These are phyloP conservation scores for Akanthomyces uredinophilus DNA, from an alignment of 2,329 filamentous ascomycete genomes.

Conservation along the genomic window DNA sequence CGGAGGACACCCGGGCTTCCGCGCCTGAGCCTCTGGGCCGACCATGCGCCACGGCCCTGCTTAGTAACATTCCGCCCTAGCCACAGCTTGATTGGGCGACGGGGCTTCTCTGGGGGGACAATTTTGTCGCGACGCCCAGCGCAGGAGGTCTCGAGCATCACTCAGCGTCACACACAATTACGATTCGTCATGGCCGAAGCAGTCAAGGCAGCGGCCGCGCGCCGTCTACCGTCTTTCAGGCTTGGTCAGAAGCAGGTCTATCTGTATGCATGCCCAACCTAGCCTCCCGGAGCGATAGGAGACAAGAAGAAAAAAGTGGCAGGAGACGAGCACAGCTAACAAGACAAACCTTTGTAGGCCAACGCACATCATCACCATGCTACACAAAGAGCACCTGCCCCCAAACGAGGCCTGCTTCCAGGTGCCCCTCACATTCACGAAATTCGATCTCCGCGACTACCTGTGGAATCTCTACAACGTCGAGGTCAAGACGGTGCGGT, in stretches of 20 bases:
- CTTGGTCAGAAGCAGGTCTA: constrained; percentile 52
- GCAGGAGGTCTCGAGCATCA: neutral
- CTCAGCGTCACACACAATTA: constrained; percentile 4
- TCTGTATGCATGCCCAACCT: constrained; percentile 38
- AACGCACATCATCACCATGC: constrained; percentile 72
- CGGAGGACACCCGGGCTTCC: too few species aligned
- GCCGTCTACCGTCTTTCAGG: constrained; percentile 39
- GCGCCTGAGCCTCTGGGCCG: neutral
- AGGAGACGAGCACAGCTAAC: neutral
- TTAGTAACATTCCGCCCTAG: constrained; percentile 1
- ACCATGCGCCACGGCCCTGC: neutral
- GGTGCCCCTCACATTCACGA: constrained; percentile 88
- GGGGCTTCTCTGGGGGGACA: neutral
- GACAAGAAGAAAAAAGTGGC: neutral
- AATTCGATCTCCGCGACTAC: constrained; percentile 94
- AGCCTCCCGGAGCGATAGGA: too few species aligned
- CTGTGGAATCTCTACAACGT: constrained; percentile 82
- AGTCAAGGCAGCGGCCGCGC: constrained; percentile 31
- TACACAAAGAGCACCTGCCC: constrained; percentile 65
- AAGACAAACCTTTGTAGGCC: constrained; percentile 51
- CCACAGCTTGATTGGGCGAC: neutral
- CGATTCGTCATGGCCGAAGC: constrained; percentile 34
- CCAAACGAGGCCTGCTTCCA: constrained; percentile 83
- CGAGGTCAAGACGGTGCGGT: constrained; percentile 66
- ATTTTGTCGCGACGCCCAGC: constrained; percentile 1